phyloP scores from a whole-genome alignment of 805 yeast species.

The Tetrapisispora pingtungensis region DNA sequence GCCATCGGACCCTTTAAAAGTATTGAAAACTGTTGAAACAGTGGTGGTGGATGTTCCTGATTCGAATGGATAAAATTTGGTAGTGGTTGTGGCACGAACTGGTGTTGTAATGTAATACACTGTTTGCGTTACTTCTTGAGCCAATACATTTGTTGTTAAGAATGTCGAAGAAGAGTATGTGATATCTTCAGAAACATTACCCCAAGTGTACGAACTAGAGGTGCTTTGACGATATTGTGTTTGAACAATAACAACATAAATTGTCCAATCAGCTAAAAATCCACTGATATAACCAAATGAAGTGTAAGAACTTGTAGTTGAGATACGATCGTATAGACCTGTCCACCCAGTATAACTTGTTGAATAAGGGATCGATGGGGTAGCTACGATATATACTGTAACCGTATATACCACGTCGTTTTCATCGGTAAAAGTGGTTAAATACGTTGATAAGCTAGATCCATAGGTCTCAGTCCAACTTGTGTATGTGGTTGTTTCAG shows the following conservation, averaged over 20 bases:
- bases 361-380: neutral
- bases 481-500: neutral
- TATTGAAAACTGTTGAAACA: slow-evolving; percentile 2
- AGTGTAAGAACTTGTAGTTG: slow-evolving; percentile 3
- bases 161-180: neutral
- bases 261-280: neutral
- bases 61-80: neutral
- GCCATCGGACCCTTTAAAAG: slow-evolving; percentile 4
- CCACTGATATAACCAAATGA: slow-evolving; percentile 2
- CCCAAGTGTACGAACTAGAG: neutral
- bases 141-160: neutral
- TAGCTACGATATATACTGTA: neutral
- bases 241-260: neutral
- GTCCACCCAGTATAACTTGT: neutral
- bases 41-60: neutral
- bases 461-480: neutral
- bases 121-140: neutral
- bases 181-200: neutral
- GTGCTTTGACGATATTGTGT: neutral
- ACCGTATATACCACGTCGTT: neutral
- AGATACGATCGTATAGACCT: no score
- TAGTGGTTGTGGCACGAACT: neutral
- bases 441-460: neutral
- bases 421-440: neutral
- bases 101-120: neutral